A percentile compares a stretch with the other conserved stretches of the same genome.
Evolutionary conservation across 2,329 filamentous ascomycete genomes (phyloP).

Genomic region (Xylariales sp.): DNA sequence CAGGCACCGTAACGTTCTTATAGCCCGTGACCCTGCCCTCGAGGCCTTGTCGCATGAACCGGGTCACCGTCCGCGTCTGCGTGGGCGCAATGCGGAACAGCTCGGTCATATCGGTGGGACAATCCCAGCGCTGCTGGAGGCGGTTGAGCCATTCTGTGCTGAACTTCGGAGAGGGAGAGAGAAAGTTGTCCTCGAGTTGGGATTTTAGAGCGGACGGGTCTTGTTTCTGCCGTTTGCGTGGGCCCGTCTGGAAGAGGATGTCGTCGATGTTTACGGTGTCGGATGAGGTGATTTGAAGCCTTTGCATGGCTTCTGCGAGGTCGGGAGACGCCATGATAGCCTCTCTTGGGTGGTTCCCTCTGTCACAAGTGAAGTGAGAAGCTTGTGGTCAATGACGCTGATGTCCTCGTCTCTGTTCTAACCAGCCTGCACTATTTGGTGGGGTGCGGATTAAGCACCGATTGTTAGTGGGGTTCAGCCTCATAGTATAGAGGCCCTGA

Average conservation of each 20-base stretch:
- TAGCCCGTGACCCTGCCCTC: constrained; percentile 93
- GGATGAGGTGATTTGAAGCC: constrained; percentile 40
- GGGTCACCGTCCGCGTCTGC: constrained; percentile 89
- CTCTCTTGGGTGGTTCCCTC: not conserved
- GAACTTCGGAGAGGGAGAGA: constrained; percentile 76
- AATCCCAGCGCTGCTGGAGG: constrained; percentile 86
- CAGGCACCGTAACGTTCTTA: constrained; percentile 86
- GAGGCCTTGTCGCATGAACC: constrained; percentile 85
- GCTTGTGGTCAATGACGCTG: constrained; percentile 4
- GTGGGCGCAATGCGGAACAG: constrained; percentile 85
- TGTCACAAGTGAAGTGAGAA: not conserved
- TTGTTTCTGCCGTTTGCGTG: constrained; percentile 41
- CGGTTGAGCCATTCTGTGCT: constrained; percentile 81
- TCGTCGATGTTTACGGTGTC: constrained; percentile 46
- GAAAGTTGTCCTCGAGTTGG: constrained; percentile 69
- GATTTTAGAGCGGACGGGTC: constrained; percentile 61
- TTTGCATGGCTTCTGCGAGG: constrained; percentile 45
- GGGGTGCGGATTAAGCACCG: too few species aligned
- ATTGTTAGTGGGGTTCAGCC: constrained; percentile 7
- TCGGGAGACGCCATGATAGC: constrained; percentile 14
- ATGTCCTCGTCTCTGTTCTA: constrained; percentile 6
- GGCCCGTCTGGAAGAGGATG: constrained; percentile 45
- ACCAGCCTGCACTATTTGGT: not conserved
- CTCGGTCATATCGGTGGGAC: constrained; percentile 72
- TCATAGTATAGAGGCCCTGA: too few species aligned